Evolutionary conservation across 106 monocot genomes (phyloP), one percentile per base, ranked within the genome.

Genomic region (Dendrobium huoshanense): DNA sequence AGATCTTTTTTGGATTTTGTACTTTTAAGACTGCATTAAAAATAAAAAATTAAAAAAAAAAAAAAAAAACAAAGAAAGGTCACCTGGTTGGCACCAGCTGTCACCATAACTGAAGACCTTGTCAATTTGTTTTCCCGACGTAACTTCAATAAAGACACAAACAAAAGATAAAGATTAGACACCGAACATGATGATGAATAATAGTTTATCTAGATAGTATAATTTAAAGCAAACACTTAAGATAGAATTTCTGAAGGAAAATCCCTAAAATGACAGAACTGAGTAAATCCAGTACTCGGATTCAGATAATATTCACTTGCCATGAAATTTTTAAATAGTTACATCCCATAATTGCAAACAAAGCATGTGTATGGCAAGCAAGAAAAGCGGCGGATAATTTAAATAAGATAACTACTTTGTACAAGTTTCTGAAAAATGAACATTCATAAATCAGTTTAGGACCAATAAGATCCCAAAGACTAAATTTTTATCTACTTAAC

Each of bases 11-110:
- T n/a, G 22, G 61, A 61, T 61, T 19, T 51, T 3, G 15, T 51
- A 15, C 10, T 51, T 51, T 51, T 51, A 13, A 15, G 13, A 51
- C 51, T 16, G 13, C 51, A 16, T 51, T 13, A 51, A 51, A 13
- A 51, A 13, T 2, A 2, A 37, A 37, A 37, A 37, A 37, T 1
- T 1, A 1, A 37, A 37, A 2, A 3, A 37, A 37, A 37, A 37
- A 1, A 37, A 37, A 37, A 37, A 51, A 49, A 31, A 2, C 2
- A 70, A 29, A 70, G 22, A 13, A 49, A 76, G 47, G 27, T 80
- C 81, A 99, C 99, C 95, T 99, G 99, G 85, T 99, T 99, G 81
- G 99, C 99, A 83, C 99, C 99, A 81, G 99, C 95, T 68, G 99
- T 99, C 48, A 99, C 93, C 99, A 99, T 99, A 70, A 99, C 85